Evolutionary conservation across 2,329 filamentous ascomycete genomes (phyloP).

Genomic region (Pestalotiopsis fici): DNA sequence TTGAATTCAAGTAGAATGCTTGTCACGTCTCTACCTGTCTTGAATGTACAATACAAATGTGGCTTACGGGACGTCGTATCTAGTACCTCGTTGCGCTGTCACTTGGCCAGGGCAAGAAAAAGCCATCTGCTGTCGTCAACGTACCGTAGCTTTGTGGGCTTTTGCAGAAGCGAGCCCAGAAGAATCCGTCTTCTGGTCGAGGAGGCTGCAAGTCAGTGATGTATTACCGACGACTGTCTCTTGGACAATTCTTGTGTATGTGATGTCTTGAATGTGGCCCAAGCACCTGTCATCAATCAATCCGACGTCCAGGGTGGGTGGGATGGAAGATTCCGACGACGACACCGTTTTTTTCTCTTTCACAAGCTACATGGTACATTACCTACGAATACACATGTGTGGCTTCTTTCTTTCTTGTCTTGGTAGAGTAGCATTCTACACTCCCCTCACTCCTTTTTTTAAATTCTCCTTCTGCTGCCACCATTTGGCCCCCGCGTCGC

Average conservation of each 20-base stretch:
- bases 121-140: not conserved
- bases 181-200: not conserved
- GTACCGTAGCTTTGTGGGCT: not conserved
- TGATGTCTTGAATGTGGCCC: not conserved
- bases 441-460: not conserved
- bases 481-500: not conserved
- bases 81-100: not conserved
- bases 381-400: not conserved
- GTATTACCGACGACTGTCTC: not conserved
- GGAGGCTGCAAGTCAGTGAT: not conserved
- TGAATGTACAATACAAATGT: no score
- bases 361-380: not conserved
- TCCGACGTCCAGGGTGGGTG: not conserved
- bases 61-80: not conserved
- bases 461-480: not conserved
- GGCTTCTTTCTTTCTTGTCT: not conserved
- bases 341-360: no score
- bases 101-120: not conserved
- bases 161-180: not conserved
- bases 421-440: not conserved
- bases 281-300: slow-evolving; percentile 7
- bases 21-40: no score
- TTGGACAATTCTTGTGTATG: no score
- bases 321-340: not conserved
- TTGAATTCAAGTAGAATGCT: no score